Conservation (phyloP, 192 early-diverging fungal genomes). For the Coemansia furcata region DNA sequence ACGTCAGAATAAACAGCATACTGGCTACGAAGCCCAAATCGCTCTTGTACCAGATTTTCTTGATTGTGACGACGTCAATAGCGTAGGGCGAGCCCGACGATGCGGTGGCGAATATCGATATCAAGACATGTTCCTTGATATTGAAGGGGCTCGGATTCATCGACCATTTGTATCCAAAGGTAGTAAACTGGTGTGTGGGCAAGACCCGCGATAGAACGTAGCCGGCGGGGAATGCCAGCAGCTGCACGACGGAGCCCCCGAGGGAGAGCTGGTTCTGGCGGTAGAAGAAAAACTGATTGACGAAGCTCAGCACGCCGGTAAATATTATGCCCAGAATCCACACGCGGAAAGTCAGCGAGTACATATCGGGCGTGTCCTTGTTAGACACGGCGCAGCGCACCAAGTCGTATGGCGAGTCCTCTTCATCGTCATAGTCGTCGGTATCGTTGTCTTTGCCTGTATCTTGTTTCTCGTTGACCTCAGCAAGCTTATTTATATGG, state of each 20-base stretch:
- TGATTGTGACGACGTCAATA: constrained; percentile 70
- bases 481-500: background rate
- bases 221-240: constrained; percentile 77
- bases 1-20: constrained; percentile 69
- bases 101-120: constrained; percentile 73
- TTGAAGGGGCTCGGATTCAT: constrained; percentile 84
- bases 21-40: constrained; percentile 65
- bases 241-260: constrained; percentile 64
- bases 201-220: constrained; percentile 59
- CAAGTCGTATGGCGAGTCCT: constrained; percentile 60
- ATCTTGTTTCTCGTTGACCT: background rate
- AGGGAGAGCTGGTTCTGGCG: constrained; percentile 75
- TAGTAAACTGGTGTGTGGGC: constrained; percentile 52
- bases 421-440: constrained; percentile 12
- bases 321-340: constrained; percentile 70
- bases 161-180: constrained; percentile 53
- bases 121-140: constrained; percentile 85
- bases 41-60: constrained; percentile 67
- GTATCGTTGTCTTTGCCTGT: constrained; percentile 6
- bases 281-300: constrained; percentile 83
- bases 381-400: constrained; percentile 67
- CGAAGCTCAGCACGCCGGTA: constrained; percentile 59
- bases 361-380: constrained; percentile 62
- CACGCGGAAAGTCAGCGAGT: constrained; percentile 69
- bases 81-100: constrained; percentile 70